Evolutionary conservation across 78 protist species (phyloP), one percentile per base, ranked within the genome.

Genomic region (Dictyostelium firmibasis): DNA sequence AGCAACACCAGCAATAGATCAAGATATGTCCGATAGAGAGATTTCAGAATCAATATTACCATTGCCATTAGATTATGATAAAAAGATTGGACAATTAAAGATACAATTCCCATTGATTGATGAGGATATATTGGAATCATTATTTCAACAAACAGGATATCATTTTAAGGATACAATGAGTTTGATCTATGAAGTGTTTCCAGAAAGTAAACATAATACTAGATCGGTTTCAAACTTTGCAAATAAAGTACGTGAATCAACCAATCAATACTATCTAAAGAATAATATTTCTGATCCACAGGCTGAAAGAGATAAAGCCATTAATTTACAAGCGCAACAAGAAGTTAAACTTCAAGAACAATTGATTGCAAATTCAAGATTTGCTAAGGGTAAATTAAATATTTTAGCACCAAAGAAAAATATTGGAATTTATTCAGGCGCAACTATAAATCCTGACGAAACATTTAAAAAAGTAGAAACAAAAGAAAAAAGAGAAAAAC

Each of bases 91-190:
- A 72, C 83, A 72, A 20, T 78, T 87, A 11, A 20, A 20, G 23
- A 78, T 77, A 5, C 79, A 87, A 43, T 87, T 60, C 72, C 84
- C 93, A 43, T n/a, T 78, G 43, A n/a, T 87, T 31, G 93, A 79
- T 0, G 25, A 23, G 10, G 94, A 89, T 1, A 10, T 89, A 1
- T 29, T 89, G 14, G 29, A n/a, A 35, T 67, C 74, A 5, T 50
- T 81, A 14, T 89, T 79, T 50, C 18, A 0, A 2, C 64, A 81
- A 2, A 14, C 87, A 4, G 72, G 72, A 2, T 60, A 14, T 25
- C 74, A 70, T 31, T 50, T 75, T 31, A 33, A 79, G 38, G 29
- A 23, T 35, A 33, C 94, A 31, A 64, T 83, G 81, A 29, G 27
- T 23, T 13, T 1, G 7, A 27, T 89, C 11, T 62, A 38, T 31